phyloP scores from a whole-genome alignment of 2,329 filamentous ascomycete species.

The Teratosphaeria pseudoeucalypti region DNA sequence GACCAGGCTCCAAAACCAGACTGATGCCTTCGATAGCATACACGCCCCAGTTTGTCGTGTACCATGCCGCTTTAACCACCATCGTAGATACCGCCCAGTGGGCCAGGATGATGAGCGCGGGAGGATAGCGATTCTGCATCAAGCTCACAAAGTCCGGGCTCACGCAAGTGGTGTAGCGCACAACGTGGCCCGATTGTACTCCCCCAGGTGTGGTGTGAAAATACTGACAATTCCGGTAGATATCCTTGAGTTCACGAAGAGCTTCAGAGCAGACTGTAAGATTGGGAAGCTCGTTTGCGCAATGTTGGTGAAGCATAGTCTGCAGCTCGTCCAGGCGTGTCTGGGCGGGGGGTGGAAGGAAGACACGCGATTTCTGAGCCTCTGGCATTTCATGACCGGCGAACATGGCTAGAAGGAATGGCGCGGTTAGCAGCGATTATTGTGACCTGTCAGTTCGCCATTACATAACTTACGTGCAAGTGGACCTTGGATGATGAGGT shows the following conservation, averaged over 20 bases:
- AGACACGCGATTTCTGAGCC: conserved; percentile 1
- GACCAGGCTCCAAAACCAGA: conserved; percentile 7
- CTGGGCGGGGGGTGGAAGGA: conserved; percentile 2
- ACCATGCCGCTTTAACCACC: conserved; percentile 11
- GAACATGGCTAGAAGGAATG: background rate
- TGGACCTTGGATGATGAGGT: conserved; percentile 7
- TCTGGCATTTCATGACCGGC: conserved; percentile 1
- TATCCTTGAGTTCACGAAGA: conserved; percentile 2
- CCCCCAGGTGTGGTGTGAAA: conserved; percentile 1
- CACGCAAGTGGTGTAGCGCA: background rate
- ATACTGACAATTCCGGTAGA: conserved; percentile 4
- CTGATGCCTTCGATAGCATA: conserved; percentile 13
- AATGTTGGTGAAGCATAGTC: conserved; percentile 3
- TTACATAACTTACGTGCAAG: conserved; percentile 4
- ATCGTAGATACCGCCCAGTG: conserved; percentile 13
- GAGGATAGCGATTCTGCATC: conserved; percentile 9
- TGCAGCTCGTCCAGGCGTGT: conserved; percentile 4
- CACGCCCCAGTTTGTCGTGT: conserved; percentile 11
- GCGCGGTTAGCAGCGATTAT: background rate
- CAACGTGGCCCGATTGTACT: background rate
- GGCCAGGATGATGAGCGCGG: conserved; percentile 15
- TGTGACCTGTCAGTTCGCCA: conserved; percentile 1
- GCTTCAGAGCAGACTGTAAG: conserved; percentile 2
- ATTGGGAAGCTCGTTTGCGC: background rate
- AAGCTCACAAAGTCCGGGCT: conserved; percentile 8